These are phyloP conservation scores for Beauveria medogensis DNA, from an alignment of 2,329 filamentous ascomycete species.

Conservation along the genomic window DNA sequence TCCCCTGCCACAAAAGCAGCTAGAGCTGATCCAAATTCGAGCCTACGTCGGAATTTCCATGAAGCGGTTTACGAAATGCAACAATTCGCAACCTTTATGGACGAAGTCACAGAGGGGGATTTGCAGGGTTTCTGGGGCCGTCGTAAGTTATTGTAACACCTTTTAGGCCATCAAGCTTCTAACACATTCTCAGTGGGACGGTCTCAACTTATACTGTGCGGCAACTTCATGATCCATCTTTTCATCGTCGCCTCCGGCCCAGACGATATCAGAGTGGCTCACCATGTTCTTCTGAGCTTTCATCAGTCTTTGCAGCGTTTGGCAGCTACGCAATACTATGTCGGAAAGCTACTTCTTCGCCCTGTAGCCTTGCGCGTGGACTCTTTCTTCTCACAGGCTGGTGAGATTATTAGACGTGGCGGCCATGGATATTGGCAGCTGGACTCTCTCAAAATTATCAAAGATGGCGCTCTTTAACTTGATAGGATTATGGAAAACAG, in stretches of 20 bases:
- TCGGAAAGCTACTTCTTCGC: slow-evolving; percentile 25
- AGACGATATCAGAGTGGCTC: slow-evolving; percentile 26
- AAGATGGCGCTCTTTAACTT: slow-evolving; percentile 3
- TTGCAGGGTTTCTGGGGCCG: slow-evolving; percentile 37
- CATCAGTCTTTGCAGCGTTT: slow-evolving; percentile 29
- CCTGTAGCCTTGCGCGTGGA: slow-evolving; percentile 30
- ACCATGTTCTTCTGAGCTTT: slow-evolving; percentile 29
- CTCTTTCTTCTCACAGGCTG: slow-evolving; percentile 32
- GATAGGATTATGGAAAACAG: not conserved
- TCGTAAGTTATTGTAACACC: slow-evolving; percentile 24
- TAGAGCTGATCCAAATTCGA: slow-evolving; percentile 28
- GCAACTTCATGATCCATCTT: slow-evolving; percentile 41
- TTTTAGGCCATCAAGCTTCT: not conserved
- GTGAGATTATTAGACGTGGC: slow-evolving; percentile 19
- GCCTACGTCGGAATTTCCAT: slow-evolving; percentile 27
- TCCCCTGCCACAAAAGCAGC: slow-evolving; percentile 34
- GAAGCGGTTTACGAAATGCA: slow-evolving; percentile 28
- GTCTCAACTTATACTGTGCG: slow-evolving; percentile 37
- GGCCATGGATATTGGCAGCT: slow-evolving; percentile 13
- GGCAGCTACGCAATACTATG: slow-evolving; percentile 22
- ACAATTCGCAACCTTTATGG: slow-evolving; percentile 31
- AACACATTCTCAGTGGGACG: slow-evolving; percentile 18
- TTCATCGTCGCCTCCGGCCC: slow-evolving; percentile 34
- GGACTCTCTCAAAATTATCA: slow-evolving; percentile 8
- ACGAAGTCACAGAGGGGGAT: slow-evolving; percentile 25